phyloP scores from a whole-genome alignment of 768 basidiomycete species.

The Tubosaeta brunneosetosa region DNA sequence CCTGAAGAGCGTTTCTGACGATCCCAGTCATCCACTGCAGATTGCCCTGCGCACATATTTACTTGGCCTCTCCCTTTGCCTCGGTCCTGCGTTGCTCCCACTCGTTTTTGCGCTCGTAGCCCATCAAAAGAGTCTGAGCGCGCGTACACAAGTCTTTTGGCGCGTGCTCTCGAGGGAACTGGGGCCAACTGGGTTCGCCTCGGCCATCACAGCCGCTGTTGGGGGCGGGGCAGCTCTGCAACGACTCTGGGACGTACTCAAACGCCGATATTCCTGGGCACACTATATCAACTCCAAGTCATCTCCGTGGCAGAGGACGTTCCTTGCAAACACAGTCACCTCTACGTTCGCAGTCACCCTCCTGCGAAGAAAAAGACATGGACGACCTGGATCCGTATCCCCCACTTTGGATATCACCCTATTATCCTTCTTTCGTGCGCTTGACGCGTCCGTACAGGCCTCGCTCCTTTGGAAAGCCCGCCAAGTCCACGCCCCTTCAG shows the following conservation, averaged over 20 bases:
- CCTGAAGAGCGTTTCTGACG: constrained; percentile 20
- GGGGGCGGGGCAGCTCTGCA: constrained; percentile 59
- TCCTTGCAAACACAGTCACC: constrained; percentile 54
- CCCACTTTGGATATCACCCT: constrained; percentile 67
- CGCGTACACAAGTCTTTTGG: constrained; percentile 8
- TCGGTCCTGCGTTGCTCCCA: constrained; percentile 62
- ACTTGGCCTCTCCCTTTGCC: constrained; percentile 57
- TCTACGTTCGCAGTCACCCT: constrained; percentile 54
- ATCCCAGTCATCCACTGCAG: constrained; percentile 48
- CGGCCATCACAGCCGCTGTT: constrained; percentile 56
- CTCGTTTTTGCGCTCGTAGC: constrained; percentile 37
- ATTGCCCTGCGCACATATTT: constrained; percentile 64
- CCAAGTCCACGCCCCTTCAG: not conserved
- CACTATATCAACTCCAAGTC: constrained; percentile 22
- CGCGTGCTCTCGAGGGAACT: constrained; percentile 53
- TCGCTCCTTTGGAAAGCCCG: constrained; percentile 35
- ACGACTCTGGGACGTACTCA: constrained; percentile 37
- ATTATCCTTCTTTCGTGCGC: constrained; percentile 61
- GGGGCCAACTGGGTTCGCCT: constrained; percentile 61
- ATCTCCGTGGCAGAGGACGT: constrained; percentile 45
- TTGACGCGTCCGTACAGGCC: constrained; percentile 57
- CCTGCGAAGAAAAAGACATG: constrained; percentile 45
- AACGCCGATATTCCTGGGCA: constrained; percentile 1
- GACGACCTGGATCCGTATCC: constrained; percentile 29
- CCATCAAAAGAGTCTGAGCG: constrained; percentile 23